phyloP scores from a whole-genome alignment of 345 rosid genomes.

The Mangifera indica region DNA sequence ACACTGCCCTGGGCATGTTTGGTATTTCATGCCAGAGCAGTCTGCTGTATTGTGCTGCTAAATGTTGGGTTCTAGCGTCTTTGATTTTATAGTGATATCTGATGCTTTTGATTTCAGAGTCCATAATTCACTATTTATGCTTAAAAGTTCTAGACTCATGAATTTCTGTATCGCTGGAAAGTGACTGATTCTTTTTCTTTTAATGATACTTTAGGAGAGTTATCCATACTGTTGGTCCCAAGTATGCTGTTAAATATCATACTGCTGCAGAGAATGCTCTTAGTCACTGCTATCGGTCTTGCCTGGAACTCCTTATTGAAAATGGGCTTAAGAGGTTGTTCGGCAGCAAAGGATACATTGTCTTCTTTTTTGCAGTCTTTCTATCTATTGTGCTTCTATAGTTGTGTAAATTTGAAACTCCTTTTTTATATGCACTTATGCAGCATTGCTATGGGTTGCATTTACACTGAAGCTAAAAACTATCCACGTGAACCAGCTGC shows the following conservation, averaged over 20 bases:
- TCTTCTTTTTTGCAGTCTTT: slow-evolving; percentile 10
- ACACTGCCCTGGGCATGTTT: not conserved
- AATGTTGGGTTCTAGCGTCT: not conserved
- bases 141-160: not conserved
- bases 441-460: slow-evolving; percentile 95
- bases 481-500: slow-evolving; percentile 99
- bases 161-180: slow-evolving; percentile 2
- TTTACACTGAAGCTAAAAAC: slow-evolving; percentile 88
- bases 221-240: slow-evolving; percentile 97
- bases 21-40: not conserved
- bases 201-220: slow-evolving; percentile 51
- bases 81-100: not conserved
- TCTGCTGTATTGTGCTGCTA: not conserved
- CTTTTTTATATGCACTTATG: slow-evolving; percentile 29
- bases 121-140: not conserved
- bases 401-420: slow-evolving; percentile 26
- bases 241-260: slow-evolving; percentile 94
- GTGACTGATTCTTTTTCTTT: slow-evolving; percentile 8
- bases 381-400: slow-evolving; percentile 11
- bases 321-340: slow-evolving; percentile 78
- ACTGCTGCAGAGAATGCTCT: slow-evolving; percentile 99
- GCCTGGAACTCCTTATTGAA: slow-evolving; percentile 90
- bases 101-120: not conserved
- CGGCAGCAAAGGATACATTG: slow-evolving; percentile 16
- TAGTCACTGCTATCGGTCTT: slow-evolving; percentile 96